Evolutionary conservation across 257 asterid genomes (phyloP).

Genomic region (Solanum habrochaites): DNA sequence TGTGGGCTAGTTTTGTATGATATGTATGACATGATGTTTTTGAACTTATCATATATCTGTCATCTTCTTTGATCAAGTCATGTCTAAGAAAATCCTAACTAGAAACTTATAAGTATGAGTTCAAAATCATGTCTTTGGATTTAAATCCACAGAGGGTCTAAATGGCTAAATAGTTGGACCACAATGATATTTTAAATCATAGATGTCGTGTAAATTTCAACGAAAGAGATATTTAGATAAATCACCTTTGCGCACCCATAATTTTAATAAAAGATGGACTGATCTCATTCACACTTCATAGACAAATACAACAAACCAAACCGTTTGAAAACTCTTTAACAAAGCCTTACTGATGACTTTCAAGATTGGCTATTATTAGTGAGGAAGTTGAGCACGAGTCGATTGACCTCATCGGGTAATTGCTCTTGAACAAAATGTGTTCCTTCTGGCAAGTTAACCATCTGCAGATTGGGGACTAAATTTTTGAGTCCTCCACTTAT

Average conservation of each 20-base stretch:
- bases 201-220: too few species aligned
- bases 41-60: not conserved
- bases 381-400: conserved; percentile 35
- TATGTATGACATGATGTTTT: too few species aligned
- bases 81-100: not conserved
- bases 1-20: not conserved
- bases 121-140: too few species aligned
- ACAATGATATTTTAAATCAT: too few species aligned
- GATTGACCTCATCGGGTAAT: conserved; percentile 35
- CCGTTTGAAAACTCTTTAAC: not conserved
- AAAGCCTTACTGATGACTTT: not conserved
- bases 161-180: too few species aligned
- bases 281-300: not conserved
- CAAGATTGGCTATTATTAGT: conserved; percentile 1
- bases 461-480: conserved; percentile 50
- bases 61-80: not conserved
- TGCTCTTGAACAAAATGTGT: conserved; percentile 77
- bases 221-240: too few species aligned
- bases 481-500: conserved; percentile 29
- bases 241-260: too few species aligned
- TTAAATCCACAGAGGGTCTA: too few species aligned
- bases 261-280: not conserved
- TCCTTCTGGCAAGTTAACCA: conserved; percentile 48
- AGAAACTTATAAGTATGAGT: too few species aligned
- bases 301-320: not conserved